These are phyloP conservation scores for Lolium multiflorum DNA, from an alignment of 176 grass and related monocot species.

Conservation along the genomic window DNA sequence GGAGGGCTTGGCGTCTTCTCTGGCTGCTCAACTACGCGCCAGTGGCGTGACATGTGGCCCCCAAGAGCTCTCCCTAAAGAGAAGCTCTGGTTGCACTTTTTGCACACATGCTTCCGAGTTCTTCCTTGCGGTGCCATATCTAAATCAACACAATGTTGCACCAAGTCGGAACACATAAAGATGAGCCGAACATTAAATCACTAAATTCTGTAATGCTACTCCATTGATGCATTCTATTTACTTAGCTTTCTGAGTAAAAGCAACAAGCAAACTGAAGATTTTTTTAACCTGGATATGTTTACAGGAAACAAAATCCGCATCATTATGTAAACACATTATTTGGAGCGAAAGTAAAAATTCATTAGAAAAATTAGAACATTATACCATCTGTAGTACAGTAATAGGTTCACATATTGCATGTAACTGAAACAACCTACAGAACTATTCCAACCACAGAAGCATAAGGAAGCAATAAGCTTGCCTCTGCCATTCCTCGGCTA, in stretches of 20 bases:
- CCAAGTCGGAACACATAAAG: constrained; percentile 7
- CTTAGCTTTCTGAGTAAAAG: not conserved
- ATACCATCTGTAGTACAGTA: not conserved
- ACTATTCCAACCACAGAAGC: not conserved
- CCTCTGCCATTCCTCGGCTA: not conserved
- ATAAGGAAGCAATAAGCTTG: not conserved
- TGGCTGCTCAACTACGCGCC: constrained; percentile 3
- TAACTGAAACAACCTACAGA: not conserved
- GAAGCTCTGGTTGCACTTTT: constrained; percentile 46
- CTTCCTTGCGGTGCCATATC: constrained; percentile 36
- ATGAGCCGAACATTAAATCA: constrained; percentile 20
- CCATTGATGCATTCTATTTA: not conserved
- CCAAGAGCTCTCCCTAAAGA: constrained; percentile 55
- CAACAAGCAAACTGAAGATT: not conserved
- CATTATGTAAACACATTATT: not conserved
- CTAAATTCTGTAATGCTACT: not conserved
- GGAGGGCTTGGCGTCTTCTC: constrained; percentile 25
- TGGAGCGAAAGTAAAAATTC: not conserved
- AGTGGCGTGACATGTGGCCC: constrained; percentile 63
- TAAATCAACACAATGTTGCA: constrained; percentile 20
- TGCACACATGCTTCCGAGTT: constrained; percentile 48
- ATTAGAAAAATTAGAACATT: constrained; percentile 21
- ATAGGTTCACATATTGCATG: not conserved
- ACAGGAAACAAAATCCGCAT: too few species aligned
- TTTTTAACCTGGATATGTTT: not conserved